Base-by-base conservation (phyloP, 78 protist genomes). In the Dictyostelium capitatum region DNA sequence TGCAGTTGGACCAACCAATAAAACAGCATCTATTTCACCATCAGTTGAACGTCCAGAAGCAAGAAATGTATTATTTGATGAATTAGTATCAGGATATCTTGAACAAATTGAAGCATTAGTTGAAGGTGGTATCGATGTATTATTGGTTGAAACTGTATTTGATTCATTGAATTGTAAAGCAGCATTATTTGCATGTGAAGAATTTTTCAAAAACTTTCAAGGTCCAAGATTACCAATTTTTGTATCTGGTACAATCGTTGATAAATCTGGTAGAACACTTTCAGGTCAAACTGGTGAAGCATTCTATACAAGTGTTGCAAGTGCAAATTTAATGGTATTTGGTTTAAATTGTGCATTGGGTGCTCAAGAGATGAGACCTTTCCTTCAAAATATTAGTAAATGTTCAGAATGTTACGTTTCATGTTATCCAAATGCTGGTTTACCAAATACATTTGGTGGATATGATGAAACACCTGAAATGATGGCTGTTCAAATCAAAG, bases 301-400 rank as follows among this genome's bases (percentile, higher is more conserved):
- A 15, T 98, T 99, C 92, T 92, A 83, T 78, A 62, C 94, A 57
- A 70, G 96, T n/a, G 89, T 98, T 47, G 32, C 54, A 25, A 98
- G 97, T 65, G 89, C 97, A 0, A 17, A 73, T 14, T 91, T 97
- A 10, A 30, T 91, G 67, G 94, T 57, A 72, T 74, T 97, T 82
- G 99, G 99, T 51, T 95, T 99, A 78, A 99, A 99, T 97, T 99
- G 99, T 93, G 99, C 99, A 5, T 96, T 98, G 56, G 99, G 99
- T 23, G 97, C 99, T 11, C 41, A 28, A 7, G 97, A 98, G 74
- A 98, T 99, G 99, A 91, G 97, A 11, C 98, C 98, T 14, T 97
- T 93, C 89, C 70, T 98, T 51, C 89, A 77, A 54, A 69, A 87
- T 9, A 90, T 98, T 41, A 20, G 95, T 12, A 94, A 95, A 56